Percentiles rank a stretch among this genome's conserved stretches.
These are phyloP conservation scores for Alternaria sp. DNA, from an alignment of 2,329 filamentous ascomycete genomes.

Conservation along the genomic window DNA sequence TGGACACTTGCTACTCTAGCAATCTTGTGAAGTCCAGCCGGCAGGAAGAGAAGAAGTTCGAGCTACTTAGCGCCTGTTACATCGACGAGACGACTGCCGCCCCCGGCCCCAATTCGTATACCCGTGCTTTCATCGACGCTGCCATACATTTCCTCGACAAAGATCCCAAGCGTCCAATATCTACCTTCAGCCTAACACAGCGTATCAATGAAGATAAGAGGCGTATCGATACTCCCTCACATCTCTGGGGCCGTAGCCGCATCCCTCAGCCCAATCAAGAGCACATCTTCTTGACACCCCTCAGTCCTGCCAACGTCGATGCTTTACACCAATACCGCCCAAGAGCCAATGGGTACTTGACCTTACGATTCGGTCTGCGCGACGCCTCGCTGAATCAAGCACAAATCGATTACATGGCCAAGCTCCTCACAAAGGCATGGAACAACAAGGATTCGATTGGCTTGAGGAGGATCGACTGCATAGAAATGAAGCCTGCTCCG, in stretches of 20 bases:
- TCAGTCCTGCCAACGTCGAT: slow-evolving; percentile 20
- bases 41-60: slow-evolving; percentile 36
- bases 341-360: slow-evolving; percentile 37
- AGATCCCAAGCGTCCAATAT: slow-evolving; percentile 33
- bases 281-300: slow-evolving; percentile 40
- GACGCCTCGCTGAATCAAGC: slow-evolving; percentile 30
- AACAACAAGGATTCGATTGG: slow-evolving; percentile 35
- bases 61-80: slow-evolving; percentile 41
- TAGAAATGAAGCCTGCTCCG: slow-evolving; percentile 33
- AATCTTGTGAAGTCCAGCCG: slow-evolving; percentile 39
- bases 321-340: slow-evolving; percentile 1
- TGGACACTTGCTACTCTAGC: slow-evolving; percentile 49
- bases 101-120: slow-evolving; percentile 42
- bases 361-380: slow-evolving; percentile 38
- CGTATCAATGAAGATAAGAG: slow-evolving; percentile 32
- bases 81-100: slow-evolving; percentile 35
- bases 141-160: slow-evolving; percentile 29
- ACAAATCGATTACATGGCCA: slow-evolving; percentile 40
- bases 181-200: slow-evolving; percentile 37
- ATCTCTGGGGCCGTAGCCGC: slow-evolving; percentile 31
- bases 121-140: slow-evolving; percentile 42
- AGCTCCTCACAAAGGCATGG: slow-evolving; percentile 35
- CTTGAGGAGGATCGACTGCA: slow-evolving; percentile 41
- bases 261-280: slow-evolving; percentile 28
- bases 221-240: slow-evolving; percentile 36